Base-by-base conservation (phyloP, 768 basidiomycete species). In the Coprinopsis strossmayeri region DNA sequence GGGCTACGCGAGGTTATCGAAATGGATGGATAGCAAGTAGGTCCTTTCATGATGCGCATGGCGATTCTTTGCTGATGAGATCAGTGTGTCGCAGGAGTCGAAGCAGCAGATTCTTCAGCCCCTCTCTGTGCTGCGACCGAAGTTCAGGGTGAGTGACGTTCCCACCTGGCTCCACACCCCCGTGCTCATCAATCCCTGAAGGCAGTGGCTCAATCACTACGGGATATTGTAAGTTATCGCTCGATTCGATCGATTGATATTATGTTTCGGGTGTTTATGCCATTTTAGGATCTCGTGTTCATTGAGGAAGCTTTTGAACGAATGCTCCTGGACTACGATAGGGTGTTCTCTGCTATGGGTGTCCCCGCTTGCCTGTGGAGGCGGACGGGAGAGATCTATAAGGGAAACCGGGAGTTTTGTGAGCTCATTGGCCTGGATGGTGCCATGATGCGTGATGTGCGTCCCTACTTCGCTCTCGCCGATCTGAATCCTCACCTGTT, bases 241-340 rank as follows among this genome's bases (percentile, higher is more conserved):
- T 38, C 17, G 12, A 12, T 20, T 7, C 37, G 11, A 20, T 38
- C n/a, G n/a, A 38, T 17, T 21, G 9, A 15, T 7, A 32, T 9
- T 38, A 7, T 10, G 37, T 38, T 38, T 13, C 37, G 12, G 9
- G 18, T 42, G 9, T 42, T 17, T 21, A 25, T 45, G 34, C 18
- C 17, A 48, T 30, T 42, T 13, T 54, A 87, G 85, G 95, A 99
- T 64, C 77, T 96, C 23, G 89, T 98, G 11, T 95, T 96, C 64
- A 94, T 99, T 58, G 95, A 98, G 64, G 95, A 98, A 67, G 93
- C 89, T 0, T 97, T 98, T 59, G 95, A 99, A 63, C 86, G 94
- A 1, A 74, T 97, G 52, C 73, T 99, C 49, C 79, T 98, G 18
- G 93, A 96, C 61, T 97, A 97, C 53, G 95, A 97, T 62, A 85